Percentiles rank a stretch among this genome's conserved stretches.
Evolutionary conservation across 371 early-diverging fungal species (phyloP).

Genomic region (Capillidium rhysosporum): DNA sequence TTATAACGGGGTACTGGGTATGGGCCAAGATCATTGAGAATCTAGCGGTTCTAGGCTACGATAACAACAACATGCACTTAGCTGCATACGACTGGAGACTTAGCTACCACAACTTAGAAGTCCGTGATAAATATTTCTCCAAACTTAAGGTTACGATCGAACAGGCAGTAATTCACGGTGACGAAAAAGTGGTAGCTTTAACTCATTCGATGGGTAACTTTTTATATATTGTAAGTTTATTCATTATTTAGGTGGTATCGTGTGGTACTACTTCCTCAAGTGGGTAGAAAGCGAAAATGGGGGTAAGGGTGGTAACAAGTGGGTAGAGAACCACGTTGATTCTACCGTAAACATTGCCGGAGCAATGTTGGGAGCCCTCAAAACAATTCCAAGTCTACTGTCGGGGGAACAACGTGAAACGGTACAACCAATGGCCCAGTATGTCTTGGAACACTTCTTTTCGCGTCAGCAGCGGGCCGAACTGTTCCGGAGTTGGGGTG

Average conservation of each 20-base stretch:
- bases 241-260: slow-evolving; percentile 39
- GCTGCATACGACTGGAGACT: slow-evolving; percentile 92
- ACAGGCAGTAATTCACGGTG: slow-evolving; percentile 18
- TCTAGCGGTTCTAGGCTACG: slow-evolving; percentile 73
- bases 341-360: slow-evolving; percentile 74
- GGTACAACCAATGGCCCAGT: slow-evolving; percentile 51
- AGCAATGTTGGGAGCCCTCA: slow-evolving; percentile 75
- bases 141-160: slow-evolving; percentile 61
- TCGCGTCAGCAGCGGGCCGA: slow-evolving; percentile 49
- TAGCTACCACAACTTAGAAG: slow-evolving; percentile 59
- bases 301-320: slow-evolving; percentile 49
- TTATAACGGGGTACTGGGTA: slow-evolving; percentile 89
- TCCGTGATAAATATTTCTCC: slow-evolving; percentile 68
- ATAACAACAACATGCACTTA: slow-evolving; percentile 66
- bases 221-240: background rate
- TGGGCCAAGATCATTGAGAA: slow-evolving; percentile 61
- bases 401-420: slow-evolving; percentile 81
- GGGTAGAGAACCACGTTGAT: slow-evolving; percentile 71
- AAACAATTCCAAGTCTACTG: slow-evolving; percentile 50
- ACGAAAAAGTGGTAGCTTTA: slow-evolving; percentile 40
- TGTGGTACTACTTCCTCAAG: slow-evolving; percentile 72
- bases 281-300: slow-evolving; percentile 68
- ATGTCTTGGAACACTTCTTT: slow-evolving; percentile 72
- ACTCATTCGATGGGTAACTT: slow-evolving; percentile 36
- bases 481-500: slow-evolving; percentile 73